phyloP scores from a whole-genome alignment of 2,329 filamentous ascomycete genomes.

The Trichoderma breve region DNA sequence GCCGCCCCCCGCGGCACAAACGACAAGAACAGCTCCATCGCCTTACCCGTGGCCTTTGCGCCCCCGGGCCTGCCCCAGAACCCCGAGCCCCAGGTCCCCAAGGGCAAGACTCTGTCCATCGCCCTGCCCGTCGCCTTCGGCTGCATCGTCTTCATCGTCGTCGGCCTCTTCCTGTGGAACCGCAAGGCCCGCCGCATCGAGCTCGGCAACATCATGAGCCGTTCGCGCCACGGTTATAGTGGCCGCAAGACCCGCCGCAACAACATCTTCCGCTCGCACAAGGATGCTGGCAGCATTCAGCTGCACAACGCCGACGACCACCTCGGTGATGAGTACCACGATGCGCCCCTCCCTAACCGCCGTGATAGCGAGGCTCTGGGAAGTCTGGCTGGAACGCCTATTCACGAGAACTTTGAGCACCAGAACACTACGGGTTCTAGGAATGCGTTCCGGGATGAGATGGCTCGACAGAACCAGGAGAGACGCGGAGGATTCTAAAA shows the following conservation, averaged over 20 bases:
- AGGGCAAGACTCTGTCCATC: conserved; percentile 48
- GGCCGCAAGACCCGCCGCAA: conserved; percentile 38
- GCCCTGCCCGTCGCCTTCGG: conserved; percentile 52
- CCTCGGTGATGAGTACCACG: conserved; percentile 26
- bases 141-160: conserved; percentile 45
- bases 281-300: conserved; percentile 41
- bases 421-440: conserved; percentile 34
- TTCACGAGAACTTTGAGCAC: conserved; percentile 41
- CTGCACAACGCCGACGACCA: conserved; percentile 30
- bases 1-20: conserved; percentile 36
- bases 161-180: conserved; percentile 59
- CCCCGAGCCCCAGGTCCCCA: conserved; percentile 33
- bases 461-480: conserved; percentile 46
- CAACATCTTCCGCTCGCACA: conserved; percentile 35
- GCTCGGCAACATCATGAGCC: conserved; percentile 53
- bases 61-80: conserved; percentile 38
- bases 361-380: conserved; percentile 49
- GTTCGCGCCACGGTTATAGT: conserved; percentile 43
- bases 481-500: conserved; percentile 26
- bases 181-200: conserved; percentile 48
- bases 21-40: conserved; percentile 40
- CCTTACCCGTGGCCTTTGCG: conserved; percentile 40
- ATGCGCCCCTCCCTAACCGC: conserved; percentile 24
- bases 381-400: conserved; percentile 49
- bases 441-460: conserved; percentile 51